Evolutionary conservation across 768 basidiomycete species (phyloP), one percentile per base, ranked within the genome.

Genomic region (Boletus bicolor): DNA sequence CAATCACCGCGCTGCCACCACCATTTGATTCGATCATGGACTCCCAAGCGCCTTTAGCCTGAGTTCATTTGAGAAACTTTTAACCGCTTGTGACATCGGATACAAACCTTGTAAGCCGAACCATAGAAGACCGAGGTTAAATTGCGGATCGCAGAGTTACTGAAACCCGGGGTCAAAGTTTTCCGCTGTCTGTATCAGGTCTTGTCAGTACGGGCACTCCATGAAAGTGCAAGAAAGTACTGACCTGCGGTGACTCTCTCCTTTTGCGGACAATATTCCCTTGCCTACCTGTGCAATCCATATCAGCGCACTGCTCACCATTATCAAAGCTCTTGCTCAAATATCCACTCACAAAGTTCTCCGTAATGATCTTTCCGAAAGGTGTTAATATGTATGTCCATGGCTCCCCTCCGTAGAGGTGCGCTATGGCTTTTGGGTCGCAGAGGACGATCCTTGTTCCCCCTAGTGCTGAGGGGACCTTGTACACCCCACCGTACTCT

Each of bases 381-480:
- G 59, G 70, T 19, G 62, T 67, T 9, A 57, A 53, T 12, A 64
- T 35, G 21, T 73, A 74, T 0, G 69, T 66, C 68, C 61, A 79
- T 0, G 82, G 79, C 49, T 84, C 83, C 52, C 68, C 74, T 0
- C 77, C 70, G 54, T 75, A 81, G 41, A 82, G 75, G 57, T 85
- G 81, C 0, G 76, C 72, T 19, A 80, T 67, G 0, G 83, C 82
- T 62, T 76, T 81, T 0, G 78, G 77, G 51, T 82, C 81, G 47
- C 73, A 71, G 6, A 81, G 64, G 5, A 78, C 61, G 24, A 82
- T 60, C 5, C 59, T 61, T 8, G 49, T 65, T 0, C 70, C 61
- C 0, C 77, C 77, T 7, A 82, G 55, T 0, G 67, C 57, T 1
- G 60, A 59, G 0, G 81, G 74, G n/a, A 82, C 54, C 15, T 67